These are phyloP conservation scores for Verbascum thapsus DNA, from an alignment of 257 asterid species.

Conservation along the genomic window DNA sequence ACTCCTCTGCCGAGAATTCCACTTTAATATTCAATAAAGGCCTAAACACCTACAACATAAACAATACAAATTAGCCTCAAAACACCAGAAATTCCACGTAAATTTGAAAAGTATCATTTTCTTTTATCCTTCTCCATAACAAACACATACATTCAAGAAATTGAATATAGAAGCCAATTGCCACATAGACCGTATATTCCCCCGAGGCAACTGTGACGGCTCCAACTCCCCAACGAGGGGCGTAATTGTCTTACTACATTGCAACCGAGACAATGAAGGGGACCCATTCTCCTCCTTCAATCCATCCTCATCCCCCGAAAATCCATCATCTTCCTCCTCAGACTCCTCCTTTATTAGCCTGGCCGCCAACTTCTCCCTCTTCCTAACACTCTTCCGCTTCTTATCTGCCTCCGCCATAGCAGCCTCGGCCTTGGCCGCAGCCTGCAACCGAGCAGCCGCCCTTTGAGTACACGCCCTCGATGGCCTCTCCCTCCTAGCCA, in stretches of 20 bases:
- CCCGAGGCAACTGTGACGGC: conserved; percentile 82
- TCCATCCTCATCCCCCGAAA: conserved; percentile 37
- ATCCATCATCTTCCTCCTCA: conserved; percentile 46
- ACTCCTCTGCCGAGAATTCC: conserved; percentile 91
- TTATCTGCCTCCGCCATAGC: conserved; percentile 57
- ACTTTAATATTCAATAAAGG: conserved; percentile 80
- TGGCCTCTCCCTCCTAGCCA: conserved; percentile 81
- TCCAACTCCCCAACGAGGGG: conserved; percentile 79
- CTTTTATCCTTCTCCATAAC: too few relatives aligned
- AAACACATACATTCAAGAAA: conserved; percentile 82
- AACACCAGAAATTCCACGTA: conserved; percentile 21
- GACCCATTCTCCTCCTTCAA: conserved; percentile 47
- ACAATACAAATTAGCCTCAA: conserved; percentile 30
- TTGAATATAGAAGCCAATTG: conserved; percentile 90
- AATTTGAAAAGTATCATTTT: too few relatives aligned
- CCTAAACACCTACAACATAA: conserved; percentile 77
- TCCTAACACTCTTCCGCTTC: conserved; percentile 57
- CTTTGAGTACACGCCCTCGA: conserved; percentile 96
- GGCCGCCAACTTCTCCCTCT: conserved; percentile 58
- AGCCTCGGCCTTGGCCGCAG: conserved; percentile 87
- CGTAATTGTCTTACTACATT: conserved; percentile 62
- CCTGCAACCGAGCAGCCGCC: conserved; percentile 82
- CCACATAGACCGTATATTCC: conserved; percentile 94
- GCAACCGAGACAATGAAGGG: conserved; percentile 44
- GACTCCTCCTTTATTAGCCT: conserved; percentile 66